Percentiles rank a stretch among this genome's conserved stretches.
These are phyloP conservation scores for Talaromyces sp. DNA, from an alignment of 2,329 filamentous ascomycete genomes.

Conservation along the genomic window DNA sequence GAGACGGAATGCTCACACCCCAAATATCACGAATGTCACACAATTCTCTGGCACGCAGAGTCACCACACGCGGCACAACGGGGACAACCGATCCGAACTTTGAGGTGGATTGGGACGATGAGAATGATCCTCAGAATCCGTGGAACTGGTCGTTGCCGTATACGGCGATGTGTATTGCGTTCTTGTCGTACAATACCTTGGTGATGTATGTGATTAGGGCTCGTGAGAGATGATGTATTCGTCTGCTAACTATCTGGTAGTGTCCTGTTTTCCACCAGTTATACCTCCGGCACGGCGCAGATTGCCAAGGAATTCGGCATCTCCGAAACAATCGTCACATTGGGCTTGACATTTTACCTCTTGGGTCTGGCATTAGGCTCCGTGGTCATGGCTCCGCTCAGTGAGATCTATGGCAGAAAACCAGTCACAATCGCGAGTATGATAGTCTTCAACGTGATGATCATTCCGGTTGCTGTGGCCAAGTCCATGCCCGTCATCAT, in stretches of 20 bases:
- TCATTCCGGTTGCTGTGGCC: slow-evolving; percentile 17
- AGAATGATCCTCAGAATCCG: slow-evolving; percentile 44
- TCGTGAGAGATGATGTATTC: not conserved
- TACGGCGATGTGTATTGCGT: slow-evolving; percentile 53
- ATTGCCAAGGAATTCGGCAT: slow-evolving; percentile 56
- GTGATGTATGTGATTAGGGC: slow-evolving; percentile 42
- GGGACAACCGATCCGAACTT: slow-evolving; percentile 56
- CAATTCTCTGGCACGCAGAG: slow-evolving; percentile 33
- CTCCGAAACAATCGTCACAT: slow-evolving; percentile 43
- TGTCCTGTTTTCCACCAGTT: slow-evolving; percentile 73
- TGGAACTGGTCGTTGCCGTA: slow-evolving; percentile 63
- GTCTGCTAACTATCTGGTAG: slow-evolving; percentile 26
- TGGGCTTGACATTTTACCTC: slow-evolving; percentile 18
- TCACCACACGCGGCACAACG: slow-evolving; percentile 45
- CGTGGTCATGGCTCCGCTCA: slow-evolving; percentile 25
- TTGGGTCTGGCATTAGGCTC: slow-evolving; percentile 20
- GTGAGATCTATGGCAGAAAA: slow-evolving; percentile 26
- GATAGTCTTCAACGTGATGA: slow-evolving; percentile 48
- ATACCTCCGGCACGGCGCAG: slow-evolving; percentile 68
- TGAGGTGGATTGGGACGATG: slow-evolving; percentile 68
- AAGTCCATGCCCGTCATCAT: slow-evolving; percentile 51
- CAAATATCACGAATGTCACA: slow-evolving; percentile 29
- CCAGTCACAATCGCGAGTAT: slow-evolving; percentile 50
- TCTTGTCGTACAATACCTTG: slow-evolving; percentile 58
- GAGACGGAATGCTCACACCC: slow-evolving; percentile 24